These are phyloP conservation scores for Penicillium riverlandense DNA, from an alignment of 495 filamentous ascomycete genomes.

Conservation along the genomic window DNA sequence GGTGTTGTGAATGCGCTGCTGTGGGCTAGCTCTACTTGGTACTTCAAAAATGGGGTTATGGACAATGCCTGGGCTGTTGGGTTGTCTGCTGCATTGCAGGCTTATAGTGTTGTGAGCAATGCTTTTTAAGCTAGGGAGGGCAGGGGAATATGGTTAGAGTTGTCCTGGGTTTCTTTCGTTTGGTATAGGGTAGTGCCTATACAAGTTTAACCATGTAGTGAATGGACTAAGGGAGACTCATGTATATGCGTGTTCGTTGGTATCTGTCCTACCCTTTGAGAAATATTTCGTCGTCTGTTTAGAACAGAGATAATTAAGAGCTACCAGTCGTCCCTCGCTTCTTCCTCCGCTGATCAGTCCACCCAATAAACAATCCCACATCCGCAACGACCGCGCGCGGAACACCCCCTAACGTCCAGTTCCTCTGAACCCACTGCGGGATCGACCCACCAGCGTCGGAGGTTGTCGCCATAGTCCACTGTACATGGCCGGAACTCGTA, in stretches of 20 bases:
- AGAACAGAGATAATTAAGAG: no score
- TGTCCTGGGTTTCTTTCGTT: no score
- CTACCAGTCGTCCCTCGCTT: no score
- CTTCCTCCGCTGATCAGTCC: constrained; percentile 39
- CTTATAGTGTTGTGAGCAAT: constrained; percentile 9
- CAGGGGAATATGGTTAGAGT: no score
- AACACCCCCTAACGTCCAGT: constrained; percentile 48
- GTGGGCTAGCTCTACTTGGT: constrained; percentile 24
- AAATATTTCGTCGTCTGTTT: no score
- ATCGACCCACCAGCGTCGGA: constrained; percentile 61
- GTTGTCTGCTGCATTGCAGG: constrained; percentile 19
- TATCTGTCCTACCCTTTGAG: no score
- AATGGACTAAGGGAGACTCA: no score
- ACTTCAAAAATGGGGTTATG: constrained; percentile 18
- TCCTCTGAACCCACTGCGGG: constrained; percentile 58
- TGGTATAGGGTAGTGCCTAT: no score
- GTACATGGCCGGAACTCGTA: constrained; percentile 26
- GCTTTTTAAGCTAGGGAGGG: constrained; percentile 1
- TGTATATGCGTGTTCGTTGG: no score
- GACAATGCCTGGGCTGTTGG: constrained; percentile 16
- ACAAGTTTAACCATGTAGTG: no score
- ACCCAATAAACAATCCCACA: constrained; percentile 60
- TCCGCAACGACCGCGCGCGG: constrained; percentile 62
- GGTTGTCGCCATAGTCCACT: constrained; percentile 67
- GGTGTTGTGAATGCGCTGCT: constrained; percentile 19